Base-by-base conservation (phyloP, 345 rosid species). In the Cardamine chenopodiifolia region DNA sequence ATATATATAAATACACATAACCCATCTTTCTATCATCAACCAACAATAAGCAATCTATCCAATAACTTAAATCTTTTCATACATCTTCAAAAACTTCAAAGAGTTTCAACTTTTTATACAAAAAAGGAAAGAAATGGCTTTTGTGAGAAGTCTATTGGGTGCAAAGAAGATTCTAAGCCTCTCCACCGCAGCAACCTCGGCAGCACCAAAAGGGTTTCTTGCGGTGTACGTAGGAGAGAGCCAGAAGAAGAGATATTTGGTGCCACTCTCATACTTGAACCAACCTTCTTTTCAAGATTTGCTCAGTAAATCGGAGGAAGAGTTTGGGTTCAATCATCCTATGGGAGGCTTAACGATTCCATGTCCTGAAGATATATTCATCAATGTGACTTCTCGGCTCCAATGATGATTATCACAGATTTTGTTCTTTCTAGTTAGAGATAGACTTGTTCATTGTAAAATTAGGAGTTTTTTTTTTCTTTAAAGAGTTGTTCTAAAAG, bases 311-410 rank as follows among this genome's bases (percentile, higher is more conserved):
- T 79, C 82, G 0, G 96, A 84, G 15, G 88, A 90, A 73, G 90
- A 86, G 65, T 83, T 80, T 13, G 85, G 89, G 0, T 82, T 74
- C 4, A 49, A 84, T 60, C 86, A 85, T 79, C 87, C 85, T 0
- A 86, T 68, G 77, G 89, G 89, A 0, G 87, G 85, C 40, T 63
- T 87, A 20, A 87, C 81, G 11, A 79, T 90, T 31, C 90, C 86
- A 1, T 86, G 90, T 75, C 66, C 75, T 0, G 85, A 83, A 78
- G 83, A 88, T 4, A 72, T 28, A 0, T 90, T 86, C 77, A 7
- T 82, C 47, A 47, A 47, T 25, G 67, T 86, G 37, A 84, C 82
- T 22, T 84, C 85, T 25, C 31, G 71, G 47, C 11, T 34, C 37
- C 37, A 34, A 34, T 34, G 37, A 34, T 34, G 8, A 9, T 10